Conservation (phyloP, 495 filamentous ascomycete genomes). For the Penicillium crystallinum region DNA sequence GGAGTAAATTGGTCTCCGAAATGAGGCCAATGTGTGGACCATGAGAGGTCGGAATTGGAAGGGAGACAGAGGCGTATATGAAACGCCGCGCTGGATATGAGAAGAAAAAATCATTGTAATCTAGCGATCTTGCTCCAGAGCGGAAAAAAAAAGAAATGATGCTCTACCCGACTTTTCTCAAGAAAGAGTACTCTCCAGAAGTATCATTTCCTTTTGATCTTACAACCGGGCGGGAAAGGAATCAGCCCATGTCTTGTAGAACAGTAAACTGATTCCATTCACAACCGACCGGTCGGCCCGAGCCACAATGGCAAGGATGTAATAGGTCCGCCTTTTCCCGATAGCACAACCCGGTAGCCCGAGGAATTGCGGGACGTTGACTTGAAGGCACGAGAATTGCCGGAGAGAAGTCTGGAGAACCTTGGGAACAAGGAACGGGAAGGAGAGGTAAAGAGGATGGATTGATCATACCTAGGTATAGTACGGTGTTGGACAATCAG, state of each 20-base stretch:
- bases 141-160: slow-evolving; percentile 12
- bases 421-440: not conserved
- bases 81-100: slow-evolving; percentile 26
- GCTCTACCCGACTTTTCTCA: slow-evolving; percentile 3
- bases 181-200: not conserved
- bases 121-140: slow-evolving; percentile 27
- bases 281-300: slow-evolving; percentile 16
- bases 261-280: not conserved
- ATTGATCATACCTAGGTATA: too few relatives aligned
- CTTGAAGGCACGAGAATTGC: not conserved
- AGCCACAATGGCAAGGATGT: not conserved
- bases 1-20: slow-evolving; percentile 32
- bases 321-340: slow-evolving; percentile 16
- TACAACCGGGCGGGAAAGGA: slow-evolving; percentile 15
- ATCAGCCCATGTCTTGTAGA: slow-evolving; percentile 11
- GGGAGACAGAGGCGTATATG: slow-evolving; percentile 8
- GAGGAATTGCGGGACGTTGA: not conserved
- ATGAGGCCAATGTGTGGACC: slow-evolving; percentile 7
- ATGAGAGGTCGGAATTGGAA: slow-evolving; percentile 9
- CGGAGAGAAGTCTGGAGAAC: not conserved
- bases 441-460: too few relatives aligned
- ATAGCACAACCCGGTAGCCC: slow-evolving; percentile 11
- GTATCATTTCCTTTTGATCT: too few relatives aligned
- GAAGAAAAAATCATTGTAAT: slow-evolving; percentile 37
- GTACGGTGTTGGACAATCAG: too few relatives aligned